phyloP scores from a whole-genome alignment of 2,329 filamentous ascomycete genomes.

The Cercospora brassicicola region DNA sequence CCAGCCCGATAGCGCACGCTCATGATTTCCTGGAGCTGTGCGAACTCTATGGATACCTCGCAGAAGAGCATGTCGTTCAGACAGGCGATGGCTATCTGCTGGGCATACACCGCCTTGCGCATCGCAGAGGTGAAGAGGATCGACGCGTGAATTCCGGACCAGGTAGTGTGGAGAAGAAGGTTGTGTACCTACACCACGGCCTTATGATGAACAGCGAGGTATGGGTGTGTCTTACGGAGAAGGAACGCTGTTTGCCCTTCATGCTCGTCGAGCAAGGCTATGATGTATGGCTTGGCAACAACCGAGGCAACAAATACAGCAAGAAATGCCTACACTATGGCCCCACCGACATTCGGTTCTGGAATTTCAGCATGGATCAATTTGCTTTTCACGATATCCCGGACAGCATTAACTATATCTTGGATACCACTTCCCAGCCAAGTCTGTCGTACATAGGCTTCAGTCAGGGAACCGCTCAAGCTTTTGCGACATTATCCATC shows the following conservation, averaged over 20 bases:
- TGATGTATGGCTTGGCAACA: slow-evolving; percentile 97
- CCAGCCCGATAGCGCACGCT: slow-evolving; percentile 71
- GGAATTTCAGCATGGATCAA: slow-evolving; percentile 98
- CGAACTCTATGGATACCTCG: slow-evolving; percentile 83
- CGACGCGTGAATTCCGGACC: slow-evolving; percentile 71
- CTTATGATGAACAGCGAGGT: slow-evolving; percentile 99
- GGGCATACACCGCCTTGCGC: slow-evolving; percentile 82
- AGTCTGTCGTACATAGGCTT: slow-evolving; percentile 96
- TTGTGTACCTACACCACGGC: slow-evolving; percentile 93
- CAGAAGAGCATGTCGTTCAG: slow-evolving; percentile 94
- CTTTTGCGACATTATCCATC: slow-evolving; percentile 88
- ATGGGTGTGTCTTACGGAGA: slow-evolving; percentile 90
- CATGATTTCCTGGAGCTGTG: slow-evolving; percentile 95
- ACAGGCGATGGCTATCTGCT: slow-evolving; percentile 92
- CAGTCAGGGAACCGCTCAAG: slow-evolving; percentile 94
- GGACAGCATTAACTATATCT: slow-evolving; percentile 87
- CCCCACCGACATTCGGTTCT: slow-evolving; percentile 76
- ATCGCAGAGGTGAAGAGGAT: slow-evolving; percentile 78
- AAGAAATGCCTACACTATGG: slow-evolving; percentile 83
- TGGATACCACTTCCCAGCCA: slow-evolving; percentile 75
- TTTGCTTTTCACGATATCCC: slow-evolving; percentile 98
- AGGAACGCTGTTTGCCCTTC: slow-evolving; percentile 83
- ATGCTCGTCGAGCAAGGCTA: slow-evolving; percentile 85
- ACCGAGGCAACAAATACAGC: slow-evolving; percentile 97
- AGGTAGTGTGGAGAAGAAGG: slow-evolving; percentile 71